Base-by-base conservation (phyloP, 2,329 filamentous ascomycete genomes). In the Diplocarpon mali region DNA sequence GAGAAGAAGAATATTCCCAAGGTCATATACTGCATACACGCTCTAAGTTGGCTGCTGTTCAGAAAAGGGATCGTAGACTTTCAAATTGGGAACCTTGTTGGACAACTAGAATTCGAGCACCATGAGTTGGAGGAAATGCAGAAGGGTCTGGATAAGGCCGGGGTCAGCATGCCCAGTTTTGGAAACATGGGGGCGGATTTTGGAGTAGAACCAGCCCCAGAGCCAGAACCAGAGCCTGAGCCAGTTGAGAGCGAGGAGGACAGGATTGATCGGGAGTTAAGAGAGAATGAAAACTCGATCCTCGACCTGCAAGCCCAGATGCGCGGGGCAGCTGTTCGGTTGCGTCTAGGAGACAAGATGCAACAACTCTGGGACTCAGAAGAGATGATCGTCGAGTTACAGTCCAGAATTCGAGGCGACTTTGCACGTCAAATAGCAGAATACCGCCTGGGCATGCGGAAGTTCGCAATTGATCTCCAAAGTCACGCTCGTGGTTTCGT, bases 1-100 rank as follows among this genome's bases (percentile, higher is more conserved):
- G 93, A 98, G 66, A 98, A 96, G 71, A 98, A 98, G 67, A 98
- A 98, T 58, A 93, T 96, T 1, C 92, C 92, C 3, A 98, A 96
- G 64, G 93, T 96, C 61, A 98, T 98, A 50, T 94, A 98, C 67
- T 98, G 92, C 62, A 92, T 98, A 42, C 92, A 98, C 59, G 92
- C 92, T 0, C 70, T 98, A 14, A 96, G 90, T 62, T 98, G 90
- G 88, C 73, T 98, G n/a, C 72, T 98, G 10, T 95, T 86, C 65
- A 83, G 92, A 39, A 92, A 95, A 63, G 90, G 92, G 1, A 87
- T 96, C 51, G 84, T 96, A 32, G 83, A 89, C 60, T 96, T 98
- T 64, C 81, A 89, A 8, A 98, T 98, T 59, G 92, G 90, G 13
- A 98, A 98, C 58, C 72, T 98, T 35, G 87, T 98, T 45, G 92